phyloP scores from a whole-genome alignment of 2,329 filamentous ascomycete species.

The Pseudogymnoascus sp. region DNA sequence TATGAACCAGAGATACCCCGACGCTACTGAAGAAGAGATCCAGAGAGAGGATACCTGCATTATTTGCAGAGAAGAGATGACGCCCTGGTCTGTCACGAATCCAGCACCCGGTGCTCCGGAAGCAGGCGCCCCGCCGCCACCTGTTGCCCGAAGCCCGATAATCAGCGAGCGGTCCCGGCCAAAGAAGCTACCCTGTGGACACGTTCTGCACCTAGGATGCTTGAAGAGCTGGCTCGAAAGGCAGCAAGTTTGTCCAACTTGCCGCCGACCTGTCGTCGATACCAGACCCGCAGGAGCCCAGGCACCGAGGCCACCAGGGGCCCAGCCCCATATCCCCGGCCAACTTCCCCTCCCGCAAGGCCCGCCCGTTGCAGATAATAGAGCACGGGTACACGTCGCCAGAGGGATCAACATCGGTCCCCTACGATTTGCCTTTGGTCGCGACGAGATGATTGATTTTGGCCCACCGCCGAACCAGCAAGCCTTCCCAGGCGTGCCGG shows the following conservation, averaged over 20 bases:
- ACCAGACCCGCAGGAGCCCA: constrained; percentile 28
- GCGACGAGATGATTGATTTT: constrained; percentile 59
- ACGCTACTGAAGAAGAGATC: constrained; percentile 83
- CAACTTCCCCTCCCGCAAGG: constrained; percentile 19
- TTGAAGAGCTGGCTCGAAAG: constrained; percentile 95
- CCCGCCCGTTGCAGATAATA: constrained; percentile 30
- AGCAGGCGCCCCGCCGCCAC: constrained; percentile 26
- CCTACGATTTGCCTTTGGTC: constrained; percentile 63
- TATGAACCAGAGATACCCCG: constrained; percentile 85
- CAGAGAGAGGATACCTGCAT: constrained; percentile 88
- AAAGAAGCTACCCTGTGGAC: constrained; percentile 94
- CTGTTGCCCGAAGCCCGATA: constrained; percentile 31
- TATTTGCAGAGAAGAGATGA: constrained; percentile 95
- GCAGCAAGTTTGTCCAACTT: constrained; percentile 95
- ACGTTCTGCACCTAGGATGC: constrained; percentile 90
- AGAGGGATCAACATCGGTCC: constrained; percentile 68
- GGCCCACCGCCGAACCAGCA: constrained; percentile 34
- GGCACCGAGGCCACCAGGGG: constrained; percentile 21
- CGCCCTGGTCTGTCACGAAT: constrained; percentile 56
- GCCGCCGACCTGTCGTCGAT: constrained; percentile 71
- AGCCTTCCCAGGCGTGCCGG: constrained; percentile 20
- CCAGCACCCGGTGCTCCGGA: constrained; percentile 34
- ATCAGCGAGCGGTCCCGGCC: constrained; percentile 77
- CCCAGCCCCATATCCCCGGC: constrained; percentile 22
- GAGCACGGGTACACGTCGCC: constrained; percentile 34